Conservation (phyloP, 352 stramenopile genomes). For the Elongisporangium prolatum region DNA sequence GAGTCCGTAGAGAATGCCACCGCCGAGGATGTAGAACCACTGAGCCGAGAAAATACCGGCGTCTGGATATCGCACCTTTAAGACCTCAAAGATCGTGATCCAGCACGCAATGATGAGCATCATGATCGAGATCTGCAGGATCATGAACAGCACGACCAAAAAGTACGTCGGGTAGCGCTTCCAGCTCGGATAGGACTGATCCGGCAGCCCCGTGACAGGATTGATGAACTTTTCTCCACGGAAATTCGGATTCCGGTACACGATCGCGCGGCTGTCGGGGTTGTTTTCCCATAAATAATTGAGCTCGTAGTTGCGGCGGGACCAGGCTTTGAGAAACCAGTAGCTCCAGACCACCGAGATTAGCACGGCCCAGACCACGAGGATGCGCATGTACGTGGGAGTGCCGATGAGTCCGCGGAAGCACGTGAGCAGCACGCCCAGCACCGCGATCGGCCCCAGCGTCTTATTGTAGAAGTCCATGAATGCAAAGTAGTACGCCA, state of each 20-base stretch:
- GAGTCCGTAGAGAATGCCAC: slow-evolving; percentile 70
- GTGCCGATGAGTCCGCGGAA: slow-evolving; percentile 58
- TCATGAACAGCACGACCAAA: slow-evolving; percentile 58
- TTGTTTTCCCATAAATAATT: slow-evolving; percentile 73
- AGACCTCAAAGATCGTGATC: slow-evolving; percentile 75
- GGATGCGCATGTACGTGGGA: slow-evolving; percentile 77
- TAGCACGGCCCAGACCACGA: slow-evolving; percentile 64
- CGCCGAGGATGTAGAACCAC: slow-evolving; percentile 78
- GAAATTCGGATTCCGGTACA: slow-evolving; percentile 76
- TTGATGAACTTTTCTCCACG: slow-evolving; percentile 49
- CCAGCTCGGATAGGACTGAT: slow-evolving; percentile 71
- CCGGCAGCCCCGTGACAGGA: slow-evolving; percentile 51
- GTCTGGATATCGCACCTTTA: slow-evolving; percentile 69
- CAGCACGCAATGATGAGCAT: slow-evolving; percentile 81
- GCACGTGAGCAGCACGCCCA: slow-evolving; percentile 66
- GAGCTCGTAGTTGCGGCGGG: slow-evolving; percentile 66
- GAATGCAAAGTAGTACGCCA: slow-evolving; percentile 85
- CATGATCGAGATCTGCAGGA: slow-evolving; percentile 82
- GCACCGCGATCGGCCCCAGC: slow-evolving; percentile 65
- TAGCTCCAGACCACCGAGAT: slow-evolving; percentile 83
- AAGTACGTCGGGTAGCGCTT: slow-evolving; percentile 73
- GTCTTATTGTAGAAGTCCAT: slow-evolving; percentile 87
- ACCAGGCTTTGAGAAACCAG: slow-evolving; percentile 77
- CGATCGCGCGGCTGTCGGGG: slow-evolving; percentile 53
- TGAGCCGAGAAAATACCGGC: slow-evolving; percentile 64